Evolutionary conservation across 768 basidiomycete genomes (phyloP), one percentile per base, ranked within the genome.

Genomic region (Russula earlei): DNA sequence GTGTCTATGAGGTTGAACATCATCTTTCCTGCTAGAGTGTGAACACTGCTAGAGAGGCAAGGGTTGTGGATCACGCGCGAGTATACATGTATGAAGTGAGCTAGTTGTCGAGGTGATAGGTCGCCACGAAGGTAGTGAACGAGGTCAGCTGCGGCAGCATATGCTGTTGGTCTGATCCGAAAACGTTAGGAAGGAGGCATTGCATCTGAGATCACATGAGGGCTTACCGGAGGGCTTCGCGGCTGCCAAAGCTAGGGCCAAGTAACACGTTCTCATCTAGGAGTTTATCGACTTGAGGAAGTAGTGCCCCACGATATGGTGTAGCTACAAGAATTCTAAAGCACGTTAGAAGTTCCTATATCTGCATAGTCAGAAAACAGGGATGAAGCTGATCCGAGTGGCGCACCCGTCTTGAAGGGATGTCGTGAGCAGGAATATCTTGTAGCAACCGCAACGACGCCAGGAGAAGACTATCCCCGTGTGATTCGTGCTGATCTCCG

Each of bases 11-110:
- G 77, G 59, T 87, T 88, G 65, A 92, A 87, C 68, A 97, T 84
- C 72, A 96, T 84, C 70, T 97, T 98, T 50, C 87, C 86, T 61
- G 89, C 91, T 67, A 97, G 77, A 12, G 89, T 90, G 65, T 97
- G 93, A 33, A 94, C 81, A 53, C 80, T 83, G 62, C 79, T 83
- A 9, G 82, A 77, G 44, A 94, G 78, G 19, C 87, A 83, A 2
- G 89, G 80, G 66, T 96, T 92, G 71, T 97, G 95, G 48, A 96
- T 80, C 65, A 91, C 83, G 47, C 84, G 82, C 1, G 92, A 88
- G 68, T 90, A 96, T 51, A 89, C 81, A 63, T 87, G 82, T 24
- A 92, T 82, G 54, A 95, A 81, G 17, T 81, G 80, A 4, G 81
- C 75, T 19, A 97, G 74, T 64, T 95, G 93, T 9, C 78, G 69